Evolutionary conservation across 192 early-diverging fungal species (phyloP), one percentile per base, ranked within the genome.

Genomic region (Coemansia sp.): DNA sequence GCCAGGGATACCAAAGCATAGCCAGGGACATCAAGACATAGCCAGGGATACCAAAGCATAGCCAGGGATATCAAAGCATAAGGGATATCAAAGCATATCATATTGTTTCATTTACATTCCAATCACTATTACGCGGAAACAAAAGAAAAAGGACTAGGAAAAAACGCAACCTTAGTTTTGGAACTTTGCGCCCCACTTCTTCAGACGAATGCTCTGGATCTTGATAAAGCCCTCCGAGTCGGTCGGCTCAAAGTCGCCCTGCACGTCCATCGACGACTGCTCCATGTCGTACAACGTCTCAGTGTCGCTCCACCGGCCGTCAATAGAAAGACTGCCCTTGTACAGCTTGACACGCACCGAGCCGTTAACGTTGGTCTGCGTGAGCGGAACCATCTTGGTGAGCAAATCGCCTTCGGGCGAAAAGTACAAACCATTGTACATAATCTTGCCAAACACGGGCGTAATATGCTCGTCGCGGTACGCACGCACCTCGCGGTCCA

Each of bases 171-270:
- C 0, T 28, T 78, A 66, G 40, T 79, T 70, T 65, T 79, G 67
- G 65, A 75, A 42, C 44, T 76, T 73, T 15, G 71, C 65, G 54
- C 81, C 76, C 88, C 88, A 92, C 82, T 92, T 92, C 85, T 90
- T 92, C 58, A 99, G 84, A 47, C 97, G 89, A 76, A 99, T 99
- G 61, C 89, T 88, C 71, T 94, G 92, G 72, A 93, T 94, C 85
- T 93, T 94, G 88, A 99, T 99, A 73, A 99, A 99, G 25, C 97
- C 97, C 50, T 94, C 92, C 31, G 94, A 92, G 71, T 95, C 94
- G 38, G 73, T 61, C n/a, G 94, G 97, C 66, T 92, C 86, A 83
- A 95, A 95, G 57, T 92, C 93, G 68, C 91, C 90, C 54, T 87
- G 87, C 48, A 88, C 88, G 77, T 97, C 94, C 97, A 99, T 99